Evolutionary conservation across 2,329 filamentous ascomycete species (phyloP).

Genomic region (Daldinia eschscholtzii): DNA sequence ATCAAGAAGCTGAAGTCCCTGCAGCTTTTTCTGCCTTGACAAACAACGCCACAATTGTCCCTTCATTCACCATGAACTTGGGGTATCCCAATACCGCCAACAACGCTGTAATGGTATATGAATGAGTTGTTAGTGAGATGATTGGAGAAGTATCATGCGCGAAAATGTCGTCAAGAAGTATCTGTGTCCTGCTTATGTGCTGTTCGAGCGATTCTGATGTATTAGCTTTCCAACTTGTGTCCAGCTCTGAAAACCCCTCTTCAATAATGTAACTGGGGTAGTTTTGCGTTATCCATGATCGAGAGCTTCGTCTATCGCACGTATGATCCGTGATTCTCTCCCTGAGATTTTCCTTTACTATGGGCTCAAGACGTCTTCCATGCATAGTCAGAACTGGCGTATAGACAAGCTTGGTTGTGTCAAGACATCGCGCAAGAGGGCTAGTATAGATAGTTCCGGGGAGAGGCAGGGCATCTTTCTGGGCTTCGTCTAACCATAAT

Average conservation of each 20-base stretch:
- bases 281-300: constrained; percentile 35
- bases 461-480: constrained; percentile 25
- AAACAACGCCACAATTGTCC: constrained; percentile 39
- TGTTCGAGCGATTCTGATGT: constrained; percentile 26
- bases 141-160: constrained; percentile 29
- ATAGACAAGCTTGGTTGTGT: constrained; percentile 38
- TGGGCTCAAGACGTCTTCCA: constrained; percentile 22
- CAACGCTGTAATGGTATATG: constrained; percentile 37
- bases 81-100: constrained; percentile 21
- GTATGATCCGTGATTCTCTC: constrained; percentile 42
- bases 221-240: constrained; percentile 30
- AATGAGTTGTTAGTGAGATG: constrained; percentile 41
- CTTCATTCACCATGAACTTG: constrained; percentile 34
- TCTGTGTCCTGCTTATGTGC: constrained; percentile 31
- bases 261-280: constrained; percentile 39
- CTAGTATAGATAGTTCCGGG: constrained; percentile 39
- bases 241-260: constrained; percentile 29
- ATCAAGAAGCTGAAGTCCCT: constrained; percentile 2
- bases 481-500: constrained; percentile 23
- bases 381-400: not conserved
- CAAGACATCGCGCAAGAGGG: constrained; percentile 37
- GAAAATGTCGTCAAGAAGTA: constrained; percentile 42
- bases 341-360: constrained; percentile 41
- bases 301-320: constrained; percentile 40
- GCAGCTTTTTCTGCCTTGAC: constrained; percentile 33